phyloP scores from a whole-genome alignment of 1,284 basidiomycete genomes.

The Melanopsichium pennsylvanicum region DNA sequence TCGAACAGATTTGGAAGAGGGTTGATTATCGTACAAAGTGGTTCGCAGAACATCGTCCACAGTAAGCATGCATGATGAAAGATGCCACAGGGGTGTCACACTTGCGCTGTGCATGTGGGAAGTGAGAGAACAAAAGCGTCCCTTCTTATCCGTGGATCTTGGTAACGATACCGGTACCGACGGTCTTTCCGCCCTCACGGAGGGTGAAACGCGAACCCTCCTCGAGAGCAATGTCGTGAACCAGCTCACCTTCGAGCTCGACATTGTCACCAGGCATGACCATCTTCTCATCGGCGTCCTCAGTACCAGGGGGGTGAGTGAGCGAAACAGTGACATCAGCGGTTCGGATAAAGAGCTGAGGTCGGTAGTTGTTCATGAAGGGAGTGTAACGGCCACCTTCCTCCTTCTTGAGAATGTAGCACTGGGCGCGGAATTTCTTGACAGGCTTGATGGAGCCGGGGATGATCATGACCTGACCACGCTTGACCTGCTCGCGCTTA shows the following conservation, averaged over 20 bases:
- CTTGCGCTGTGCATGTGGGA: slow-evolving; percentile 14
- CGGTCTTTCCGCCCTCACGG: slow-evolving; percentile 92
- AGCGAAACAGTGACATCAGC: slow-evolving; percentile 89
- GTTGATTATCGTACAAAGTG: slow-evolving; percentile 38
- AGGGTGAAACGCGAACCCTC: slow-evolving; percentile 94
- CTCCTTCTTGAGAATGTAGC: slow-evolving; percentile 81
- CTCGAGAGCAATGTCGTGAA: slow-evolving; percentile 90
- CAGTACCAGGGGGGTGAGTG: slow-evolving; percentile 81
- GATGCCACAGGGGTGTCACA: background rate
- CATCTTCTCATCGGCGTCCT: slow-evolving; percentile 70
- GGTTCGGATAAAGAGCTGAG: slow-evolving; percentile 95
- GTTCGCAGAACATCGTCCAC: background rate
- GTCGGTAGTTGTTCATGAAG: slow-evolving; percentile 95
- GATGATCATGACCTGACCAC: slow-evolving; percentile 88
- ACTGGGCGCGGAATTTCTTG: slow-evolving; percentile 78
- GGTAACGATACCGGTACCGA: slow-evolving; percentile 65
- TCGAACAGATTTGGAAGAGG: slow-evolving; percentile 3
- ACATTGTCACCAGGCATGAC: slow-evolving; percentile 99
- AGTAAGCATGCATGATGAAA: background rate
- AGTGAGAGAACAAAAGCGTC: background rate
- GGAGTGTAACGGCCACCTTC: slow-evolving; percentile 98
- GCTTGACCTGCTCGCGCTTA: slow-evolving; percentile 93
- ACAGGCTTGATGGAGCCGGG: slow-evolving; percentile 93
- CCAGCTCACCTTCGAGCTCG: slow-evolving; percentile 85
- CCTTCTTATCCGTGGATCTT: slow-evolving; percentile 50